Percentiles rank a stretch among this genome's conserved stretches.
Evolutionary conservation across 2,329 filamentous ascomycete species (phyloP).

Genomic region (Emmonsia crescens): DNA sequence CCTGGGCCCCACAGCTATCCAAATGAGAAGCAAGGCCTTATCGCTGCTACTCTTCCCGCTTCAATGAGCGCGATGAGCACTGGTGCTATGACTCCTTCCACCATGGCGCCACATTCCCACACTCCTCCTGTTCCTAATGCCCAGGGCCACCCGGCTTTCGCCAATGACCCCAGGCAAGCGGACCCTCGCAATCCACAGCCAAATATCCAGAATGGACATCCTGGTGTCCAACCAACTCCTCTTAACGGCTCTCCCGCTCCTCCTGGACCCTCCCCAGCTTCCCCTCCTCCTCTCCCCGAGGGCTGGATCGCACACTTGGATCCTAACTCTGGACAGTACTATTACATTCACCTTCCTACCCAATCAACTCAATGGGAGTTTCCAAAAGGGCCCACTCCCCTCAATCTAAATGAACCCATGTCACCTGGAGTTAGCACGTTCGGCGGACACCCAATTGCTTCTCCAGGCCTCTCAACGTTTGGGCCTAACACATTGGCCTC

Average conservation of each 20-base stretch:
- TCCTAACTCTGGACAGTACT: constrained; percentile 92
- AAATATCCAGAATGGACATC: constrained; percentile 26
- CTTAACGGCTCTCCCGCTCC: constrained; percentile 27
- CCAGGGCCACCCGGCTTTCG: constrained; percentile 73
- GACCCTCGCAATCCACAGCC: constrained; percentile 38
- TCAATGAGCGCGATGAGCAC: constrained; percentile 14
- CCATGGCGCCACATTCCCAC: constrained; percentile 14
- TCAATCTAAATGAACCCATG: constrained; percentile 73
- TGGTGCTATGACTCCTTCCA: constrained; percentile 14
- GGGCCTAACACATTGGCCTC: constrained; percentile 57
- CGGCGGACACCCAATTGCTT: constrained; percentile 28
- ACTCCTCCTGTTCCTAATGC: constrained; percentile 24
- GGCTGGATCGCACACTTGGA: constrained; percentile 98
- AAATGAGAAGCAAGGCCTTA: constrained; percentile 56
- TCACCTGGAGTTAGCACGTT: constrained; percentile 73
- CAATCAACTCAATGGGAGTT: constrained; percentile 99
- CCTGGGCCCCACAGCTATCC: constrained; percentile 47
- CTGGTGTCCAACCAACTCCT: constrained; percentile 19
- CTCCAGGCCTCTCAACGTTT: constrained; percentile 26
- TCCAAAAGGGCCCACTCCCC: constrained; percentile 84
- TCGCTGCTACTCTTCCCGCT: constrained; percentile 14
- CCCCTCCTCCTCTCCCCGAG: constrained; percentile 86
- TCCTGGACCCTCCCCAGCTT: constrained; percentile 53
- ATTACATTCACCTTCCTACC: constrained; percentile 92
- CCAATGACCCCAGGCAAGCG: constrained; percentile 59